These are phyloP conservation scores for Aspergillus eucalypticola DNA, from an alignment of 2,329 filamentous ascomycete species.

Conservation along the genomic window DNA sequence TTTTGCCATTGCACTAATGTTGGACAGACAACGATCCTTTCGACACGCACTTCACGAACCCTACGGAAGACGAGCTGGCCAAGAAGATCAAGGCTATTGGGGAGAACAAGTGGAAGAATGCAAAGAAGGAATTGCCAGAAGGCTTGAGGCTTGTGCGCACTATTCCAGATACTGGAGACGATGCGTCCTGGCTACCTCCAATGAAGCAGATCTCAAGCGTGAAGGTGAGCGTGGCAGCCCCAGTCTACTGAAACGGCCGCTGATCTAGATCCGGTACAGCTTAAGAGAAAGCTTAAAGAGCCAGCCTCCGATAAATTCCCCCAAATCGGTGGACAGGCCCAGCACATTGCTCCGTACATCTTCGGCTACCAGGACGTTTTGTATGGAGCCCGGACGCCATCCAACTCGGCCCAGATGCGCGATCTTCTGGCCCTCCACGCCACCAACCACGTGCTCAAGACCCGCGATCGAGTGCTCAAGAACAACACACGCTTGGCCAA, in stretches of 20 bases:
- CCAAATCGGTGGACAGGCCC: slow-evolving; percentile 63
- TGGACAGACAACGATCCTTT: slow-evolving; percentile 69
- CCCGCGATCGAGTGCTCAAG: slow-evolving; percentile 86
- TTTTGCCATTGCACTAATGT: slow-evolving; percentile 40
- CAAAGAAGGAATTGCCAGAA: slow-evolving; percentile 40
- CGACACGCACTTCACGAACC: slow-evolving; percentile 73
- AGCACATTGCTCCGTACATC: slow-evolving; percentile 67
- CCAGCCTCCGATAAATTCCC: slow-evolving; percentile 56
- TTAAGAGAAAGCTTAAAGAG: slow-evolving; percentile 70
- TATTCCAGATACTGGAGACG: slow-evolving; percentile 32
- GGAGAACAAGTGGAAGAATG: slow-evolving; percentile 51
- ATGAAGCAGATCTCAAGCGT: slow-evolving; percentile 35
- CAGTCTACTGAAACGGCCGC: not conserved
- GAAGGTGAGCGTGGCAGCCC: slow-evolving; percentile 31
- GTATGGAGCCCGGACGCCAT: slow-evolving; percentile 68
- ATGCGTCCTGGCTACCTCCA: slow-evolving; percentile 28
- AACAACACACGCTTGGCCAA: slow-evolving; percentile 80
- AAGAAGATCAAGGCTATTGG: slow-evolving; percentile 51
- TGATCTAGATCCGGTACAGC: slow-evolving; percentile 49
- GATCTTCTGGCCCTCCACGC: slow-evolving; percentile 77
- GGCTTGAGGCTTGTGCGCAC: slow-evolving; percentile 33
- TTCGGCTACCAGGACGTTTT: slow-evolving; percentile 83
- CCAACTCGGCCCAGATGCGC: slow-evolving; percentile 69
- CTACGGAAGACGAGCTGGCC: slow-evolving; percentile 62
- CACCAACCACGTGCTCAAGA: slow-evolving; percentile 91